phyloP scores from a whole-genome alignment of 2,329 filamentous ascomycete genomes.

The Cercospora beticola region DNA sequence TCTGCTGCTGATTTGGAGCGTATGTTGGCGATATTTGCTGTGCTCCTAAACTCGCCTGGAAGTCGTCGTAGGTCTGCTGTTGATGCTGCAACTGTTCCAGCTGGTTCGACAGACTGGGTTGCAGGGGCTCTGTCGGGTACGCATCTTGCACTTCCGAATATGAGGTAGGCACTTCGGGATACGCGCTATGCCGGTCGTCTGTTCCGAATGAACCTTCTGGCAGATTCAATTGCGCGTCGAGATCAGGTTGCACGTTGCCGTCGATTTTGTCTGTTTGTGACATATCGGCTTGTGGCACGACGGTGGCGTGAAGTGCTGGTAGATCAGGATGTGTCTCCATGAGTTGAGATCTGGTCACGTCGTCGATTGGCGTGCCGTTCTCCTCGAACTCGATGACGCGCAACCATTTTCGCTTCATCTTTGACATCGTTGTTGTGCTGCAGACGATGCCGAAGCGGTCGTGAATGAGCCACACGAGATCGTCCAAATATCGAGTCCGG shows the following conservation, averaged over 20 bases:
- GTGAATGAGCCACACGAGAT: slow-evolving; percentile 39
- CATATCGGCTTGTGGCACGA: slow-evolving; percentile 6
- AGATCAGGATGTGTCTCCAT: slow-evolving; percentile 34
- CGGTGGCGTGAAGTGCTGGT: slow-evolving; percentile 22
- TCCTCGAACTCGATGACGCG: slow-evolving; percentile 37
- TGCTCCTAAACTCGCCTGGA: slow-evolving; percentile 6
- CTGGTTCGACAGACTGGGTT: slow-evolving; percentile 7
- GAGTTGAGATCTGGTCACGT: slow-evolving; percentile 25
- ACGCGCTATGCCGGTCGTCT: slow-evolving; percentile 9
- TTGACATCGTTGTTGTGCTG: slow-evolving; percentile 39
- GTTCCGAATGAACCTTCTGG: slow-evolving; percentile 8
- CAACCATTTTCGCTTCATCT: slow-evolving; percentile 39
- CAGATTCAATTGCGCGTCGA: slow-evolving; percentile 10
- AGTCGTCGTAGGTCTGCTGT: slow-evolving; percentile 12
- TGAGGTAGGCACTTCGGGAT: slow-evolving; percentile 9
- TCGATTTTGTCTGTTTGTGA: neutral
- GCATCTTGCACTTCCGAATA: slow-evolving; percentile 8
- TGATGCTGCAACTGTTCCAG: slow-evolving; percentile 10
- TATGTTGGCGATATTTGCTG: slow-evolving; percentile 5
- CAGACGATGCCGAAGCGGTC: slow-evolving; percentile 38
- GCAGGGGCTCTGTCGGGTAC: slow-evolving; percentile 6
- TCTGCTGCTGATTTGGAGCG: slow-evolving; percentile 2
- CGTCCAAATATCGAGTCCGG: slow-evolving; percentile 35
- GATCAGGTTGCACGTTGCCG: neutral
- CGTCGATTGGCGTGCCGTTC: slow-evolving; percentile 33